Evolutionary conservation across 2,329 filamentous ascomycete species (phyloP), one percentile per base, ranked within the genome.

Genomic region (Epichloe gansuensis): DNA sequence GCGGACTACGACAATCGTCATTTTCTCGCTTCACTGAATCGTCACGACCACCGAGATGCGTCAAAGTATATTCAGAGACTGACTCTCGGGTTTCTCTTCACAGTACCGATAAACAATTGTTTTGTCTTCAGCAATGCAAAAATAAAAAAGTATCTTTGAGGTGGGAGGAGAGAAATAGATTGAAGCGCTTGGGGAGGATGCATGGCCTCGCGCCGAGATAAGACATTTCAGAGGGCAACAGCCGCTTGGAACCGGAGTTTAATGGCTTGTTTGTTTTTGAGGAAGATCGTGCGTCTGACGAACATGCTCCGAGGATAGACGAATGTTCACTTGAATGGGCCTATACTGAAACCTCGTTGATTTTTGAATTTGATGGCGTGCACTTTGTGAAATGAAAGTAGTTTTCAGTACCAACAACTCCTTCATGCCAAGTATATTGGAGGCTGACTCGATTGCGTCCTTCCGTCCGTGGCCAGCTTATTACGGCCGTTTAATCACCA

Each of bases 211-310:
- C 54, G 58, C 56, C 57, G 57, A 58, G 31, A 43, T 12, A n/a
- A 52, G 46, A 61, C 23, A 62, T 66, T 64, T 70, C 64, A 67
- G 64, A 68, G 63, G 67, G 66, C 67, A 66, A 67, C 67, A 68
- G 67, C 67, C 67, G 66, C 69, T 71, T 68, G 68, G 67, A 70
- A 71, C 63, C 62, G 70, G 70, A 71, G 69, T 72, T 70, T 67
- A 65, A 67, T 67, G 68, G 67, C 66, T 68, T 70, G 67, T 67
- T 71, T 69, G 68, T 64, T 67, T 70, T 69, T 65, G 62, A 65
- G 67, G 67, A 69, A 65, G 64, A 68, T 67, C 60, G 67, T 67
- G 63, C 65, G 62, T 69, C 63, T 69, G 65, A 69, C 67, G 65
- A 70, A 66, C 62, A 65, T 70, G 63, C 66, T 67, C 62, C 62